Evolutionary conservation across 352 stramenopile species (phyloP).

Genomic region (Globisporangium echinulatum): DNA sequence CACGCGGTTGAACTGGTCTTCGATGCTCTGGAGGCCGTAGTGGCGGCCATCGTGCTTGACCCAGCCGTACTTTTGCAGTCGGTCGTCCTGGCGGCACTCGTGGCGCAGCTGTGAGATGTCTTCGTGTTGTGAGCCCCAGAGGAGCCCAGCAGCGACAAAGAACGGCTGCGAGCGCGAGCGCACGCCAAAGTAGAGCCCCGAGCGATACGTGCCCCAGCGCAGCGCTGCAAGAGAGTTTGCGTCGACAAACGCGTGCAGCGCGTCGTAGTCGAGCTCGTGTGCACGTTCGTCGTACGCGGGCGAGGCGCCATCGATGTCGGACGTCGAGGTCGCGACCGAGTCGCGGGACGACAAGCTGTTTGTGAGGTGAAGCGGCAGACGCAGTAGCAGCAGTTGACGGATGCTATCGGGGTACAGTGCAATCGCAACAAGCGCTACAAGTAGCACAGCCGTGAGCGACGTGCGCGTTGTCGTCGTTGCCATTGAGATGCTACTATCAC

Average conservation of each 20-base stretch:
- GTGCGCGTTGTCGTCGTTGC: neutral
- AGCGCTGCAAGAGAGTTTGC: constrained; percentile 27
- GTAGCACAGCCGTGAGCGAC: neutral
- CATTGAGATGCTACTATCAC: neutral
- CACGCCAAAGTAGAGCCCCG: constrained; percentile 74
- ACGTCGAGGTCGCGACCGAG: too few relatives aligned
- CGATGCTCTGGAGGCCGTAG: constrained; percentile 55
- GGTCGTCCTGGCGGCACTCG: constrained; percentile 71
- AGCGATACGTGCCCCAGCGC: constrained; percentile 73
- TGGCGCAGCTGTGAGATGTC: constrained; percentile 69
- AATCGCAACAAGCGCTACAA: neutral
- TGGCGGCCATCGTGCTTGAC: constrained; percentile 56
- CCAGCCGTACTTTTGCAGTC: constrained; percentile 78
- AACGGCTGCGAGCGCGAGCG: constrained; percentile 58
- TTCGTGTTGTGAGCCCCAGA: constrained; percentile 66
- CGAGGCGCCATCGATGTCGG: too few relatives aligned
- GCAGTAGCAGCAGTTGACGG: neutral
- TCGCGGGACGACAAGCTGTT: too few relatives aligned
- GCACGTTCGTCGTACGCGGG: neutral
- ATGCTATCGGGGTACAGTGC: constrained; percentile 1
- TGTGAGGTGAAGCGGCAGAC: too few relatives aligned
- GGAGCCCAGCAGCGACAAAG: constrained; percentile 61
- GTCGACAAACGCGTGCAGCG: constrained; percentile 26
- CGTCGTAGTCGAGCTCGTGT: constrained; percentile 21
- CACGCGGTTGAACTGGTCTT: constrained; percentile 75